Evolutionary conservation across 768 basidiomycete genomes (phyloP), one percentile per base, ranked within the genome.

Genomic region (Russula emetica): DNA sequence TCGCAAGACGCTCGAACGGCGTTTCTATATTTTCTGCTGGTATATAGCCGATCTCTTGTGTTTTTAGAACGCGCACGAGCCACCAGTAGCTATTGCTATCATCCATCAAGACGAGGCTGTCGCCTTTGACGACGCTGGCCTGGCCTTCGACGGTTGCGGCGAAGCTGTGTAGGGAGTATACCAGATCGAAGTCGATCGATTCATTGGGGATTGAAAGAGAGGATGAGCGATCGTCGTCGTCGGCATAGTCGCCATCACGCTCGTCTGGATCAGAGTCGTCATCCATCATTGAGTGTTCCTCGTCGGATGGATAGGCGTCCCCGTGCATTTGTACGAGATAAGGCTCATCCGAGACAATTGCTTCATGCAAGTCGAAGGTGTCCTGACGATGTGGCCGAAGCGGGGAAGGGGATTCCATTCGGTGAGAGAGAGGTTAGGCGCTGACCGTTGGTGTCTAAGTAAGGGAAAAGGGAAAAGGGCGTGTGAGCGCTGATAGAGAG

Each of bases 51-150:
- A 99, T 93, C 71, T 97, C 94, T 75, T 98, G 94, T 9, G 96
- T 98, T 78, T 98, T 98, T 67, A 99, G 86, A 10, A 99, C 97
- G 53, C 94, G 85, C 9, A 99, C 96, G 55, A 98, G 90, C 97
- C 97, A 98, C 97, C 97, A 98, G 77, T 99, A 99, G 76, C 92
- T 93, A 75, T 99, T 98, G 62, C 88, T 93, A 74, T 99, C 97
- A 77, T 99, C 97, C 84, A 98, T 93, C 50, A 99, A 80, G 72
- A 94, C 88, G 52, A 99, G 82, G 66, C 91, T 92, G 80, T 99
- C 96, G 28, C 97, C 97, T 76, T 98, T 98, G 75, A 97, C 92
- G 68, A 99, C 97, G 69, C 92, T 97, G 2, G 97, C 97, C 77
- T 99, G 97, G 28, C 97, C 97, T 71, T 98, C 96, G 40, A 98